Evolutionary conservation across 345 rosid species (phyloP), one percentile per base, ranked within the genome.

Genomic region (Microcos paniculata): DNA sequence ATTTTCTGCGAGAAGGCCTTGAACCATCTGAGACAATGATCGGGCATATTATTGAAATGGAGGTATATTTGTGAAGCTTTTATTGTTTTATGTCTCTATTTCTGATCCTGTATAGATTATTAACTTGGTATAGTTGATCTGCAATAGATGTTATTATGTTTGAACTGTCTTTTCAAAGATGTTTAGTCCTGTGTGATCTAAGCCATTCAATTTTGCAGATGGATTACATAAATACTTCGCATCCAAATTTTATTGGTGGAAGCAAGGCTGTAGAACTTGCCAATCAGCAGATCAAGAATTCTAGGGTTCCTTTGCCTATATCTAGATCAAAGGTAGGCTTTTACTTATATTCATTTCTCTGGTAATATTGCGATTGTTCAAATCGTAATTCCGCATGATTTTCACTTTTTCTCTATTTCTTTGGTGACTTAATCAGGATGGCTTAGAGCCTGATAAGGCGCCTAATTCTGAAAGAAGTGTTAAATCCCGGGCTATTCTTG

Each of bases 201-300:
- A 45, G 26, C 43, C 53, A 28, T 31, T 61, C 18, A 70, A 76
- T 73, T 87, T 70, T 70, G 73, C 91, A 95, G 99, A 95, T 95
- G 98, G 99, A 87, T 83, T 93, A 95, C 79, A 91, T 93, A 76
- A 91, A 95, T 78, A 95, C 99, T 62, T 93, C 98, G 51, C 97
- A 95, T 86, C 93, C 94, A 72, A 93, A 87, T 78, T 95, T 95
- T 85, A 77, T 91, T 38, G 97, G 99, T 70, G 99, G 99, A 71
- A 91, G 91, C 76, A 95, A 86, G 86, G 98, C 99, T 75, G 94
- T 93, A 52, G 96, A 95, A 84, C 74, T 48, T 65, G 97, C 97
- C 48, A 73, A 78, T 76, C 98, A 93, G 71, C 93, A 90, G 79
- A 77, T 91, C 70, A 93, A 85, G 81, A 84, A 91, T 79, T 88